Base-by-base conservation (phyloP, 805 yeast genomes). In the Cyberlindnera mrakii region DNA sequence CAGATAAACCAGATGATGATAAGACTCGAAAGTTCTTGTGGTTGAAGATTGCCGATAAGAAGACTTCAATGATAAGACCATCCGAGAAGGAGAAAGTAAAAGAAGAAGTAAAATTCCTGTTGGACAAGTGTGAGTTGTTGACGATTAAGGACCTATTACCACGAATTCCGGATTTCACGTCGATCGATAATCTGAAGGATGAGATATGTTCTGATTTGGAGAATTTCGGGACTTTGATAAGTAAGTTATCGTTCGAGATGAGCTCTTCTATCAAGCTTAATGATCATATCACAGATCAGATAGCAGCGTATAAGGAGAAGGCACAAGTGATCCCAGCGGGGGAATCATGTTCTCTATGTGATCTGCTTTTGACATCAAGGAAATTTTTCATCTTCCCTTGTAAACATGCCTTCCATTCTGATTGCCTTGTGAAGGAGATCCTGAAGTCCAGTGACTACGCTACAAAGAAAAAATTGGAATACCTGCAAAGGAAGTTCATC, bases 361-460 rank as follows among this genome's bases (percentile, higher is more conserved):
- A 69, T n/a, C 74, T 74, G 51, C 73, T 93, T 8, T 66, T 91
- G 36, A 73, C 87, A 3, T 75, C 81, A 4, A 75, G 88, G 44
- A 84, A 79, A 57, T 89, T 89, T 52, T 73, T 82, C 42, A 78
- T 81, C 5, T 93, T 87, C 57, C 96, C 96, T 0, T 93, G 99
- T 59, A 83, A 77, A 44, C 99, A 93, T 60, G 78, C 86, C 5
- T 85, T 86, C 64, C 98, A 93, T 58, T 81, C 80, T 40, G 96
- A 89, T 58, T 93, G 99, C 65, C 62, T 88, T n/a, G 75, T 84
- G 6, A 74, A 76, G 44, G 67, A 67, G 32, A 76, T 84, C 30
- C 57, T 82, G 41, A 68, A 70, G 30, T 79, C 83, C 27, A 80
- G 79, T 35, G 88, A 87, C 51, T 82, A 81, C 58, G 71, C 78